Base-by-base conservation (phyloP, 2,329 filamentous ascomycete genomes). In the Aspergillus sojae region DNA sequence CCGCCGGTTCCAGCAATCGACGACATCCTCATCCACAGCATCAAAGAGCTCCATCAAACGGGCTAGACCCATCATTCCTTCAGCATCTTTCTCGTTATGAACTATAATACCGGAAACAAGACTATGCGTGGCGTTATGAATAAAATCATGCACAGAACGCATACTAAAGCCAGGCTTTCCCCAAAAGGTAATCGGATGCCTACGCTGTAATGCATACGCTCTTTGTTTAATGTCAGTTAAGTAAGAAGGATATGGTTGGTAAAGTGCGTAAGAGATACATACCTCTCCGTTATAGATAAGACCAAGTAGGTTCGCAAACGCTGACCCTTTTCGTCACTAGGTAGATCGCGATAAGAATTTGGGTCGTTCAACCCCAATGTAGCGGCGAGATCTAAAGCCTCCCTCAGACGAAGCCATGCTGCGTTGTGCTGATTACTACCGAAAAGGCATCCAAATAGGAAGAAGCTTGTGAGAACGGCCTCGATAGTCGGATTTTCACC, bases 321-420 rank as follows among this genome's bases (percentile, higher is more conserved):
- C 60, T 80, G 78, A 21, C 79, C 78, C 58, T 76, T 77, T 45
- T 75, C 74, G 52, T 80, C 78, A 4, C 70, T 63, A 6, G 74
- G 68, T 3, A 80, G 67, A 58, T 77, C 71, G 6, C 68, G 71
- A 64, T 81, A 81, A 11, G 75, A 77, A 19, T 70, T 69, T 1
- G 79, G 78, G 36, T 79, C 69, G 64, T 81, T 79, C 53, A 81
- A 65, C 0, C 78, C 75, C 14, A 81, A 57, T 1, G 78, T 77
- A 5, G 77, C 75, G 0, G 79, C 79, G 36, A 81, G 75, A 57
- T 81, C 79, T 6, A 78, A 63, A 7, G 90, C 91, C 76, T 94
- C 91, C 28, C 91, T 86, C 21, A 94, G 80, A 72, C 92, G 87
- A 71, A 89, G 92, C 90, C 91, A 93, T 1, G 90, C 91, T 71